phyloP scores from a whole-genome alignment of 202 grass and related monocot genomes.

The Elaeis oleifera region DNA sequence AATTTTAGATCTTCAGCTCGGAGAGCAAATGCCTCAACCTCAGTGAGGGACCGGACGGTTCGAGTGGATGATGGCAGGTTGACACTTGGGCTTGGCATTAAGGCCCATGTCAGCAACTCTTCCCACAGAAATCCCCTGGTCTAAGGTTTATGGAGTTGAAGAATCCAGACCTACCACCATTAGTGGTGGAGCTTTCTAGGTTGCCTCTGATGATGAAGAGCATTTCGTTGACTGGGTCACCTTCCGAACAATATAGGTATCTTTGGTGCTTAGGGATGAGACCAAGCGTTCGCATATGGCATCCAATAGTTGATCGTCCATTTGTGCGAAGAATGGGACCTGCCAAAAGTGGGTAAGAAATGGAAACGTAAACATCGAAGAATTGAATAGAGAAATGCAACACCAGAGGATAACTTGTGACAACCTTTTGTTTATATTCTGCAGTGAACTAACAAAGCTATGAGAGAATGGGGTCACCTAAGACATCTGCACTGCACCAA shows the following conservation, averaged over 20 bases:
- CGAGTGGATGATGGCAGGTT: constrained; percentile 83
- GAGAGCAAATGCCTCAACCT: constrained; percentile 87
- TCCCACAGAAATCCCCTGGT: constrained; percentile 94
- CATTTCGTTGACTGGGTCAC: constrained; percentile 77
- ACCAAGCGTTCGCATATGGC: constrained; percentile 91
- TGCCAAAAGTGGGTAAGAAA: constrained; percentile 9
- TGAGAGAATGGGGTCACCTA: too few relatives aligned
- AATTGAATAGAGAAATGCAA: too few relatives aligned
- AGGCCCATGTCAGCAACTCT: constrained; percentile 86
- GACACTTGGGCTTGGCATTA: constrained; percentile 71
- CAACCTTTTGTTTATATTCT: too few relatives aligned
- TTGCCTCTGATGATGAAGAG: constrained; percentile 86
- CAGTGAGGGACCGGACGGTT: constrained; percentile 57
- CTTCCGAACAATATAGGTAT: constrained; percentile 81
- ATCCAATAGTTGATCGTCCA: constrained; percentile 91
- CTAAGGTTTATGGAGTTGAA: constrained; percentile 86
- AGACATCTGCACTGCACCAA: too few relatives aligned
- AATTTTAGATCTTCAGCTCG: constrained; percentile 90
- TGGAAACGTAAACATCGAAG: too few relatives aligned
- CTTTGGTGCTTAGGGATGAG: constrained; percentile 87
- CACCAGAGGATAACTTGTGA: too few relatives aligned
- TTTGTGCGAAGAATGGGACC: constrained; percentile 94
- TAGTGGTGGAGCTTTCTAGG: constrained; percentile 92
- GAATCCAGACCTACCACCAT: constrained; percentile 81
- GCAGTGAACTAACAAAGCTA: too few relatives aligned